Conservation (phyloP, 2,329 filamentous ascomycete genomes). For the Remersonia thermophila region DNA sequence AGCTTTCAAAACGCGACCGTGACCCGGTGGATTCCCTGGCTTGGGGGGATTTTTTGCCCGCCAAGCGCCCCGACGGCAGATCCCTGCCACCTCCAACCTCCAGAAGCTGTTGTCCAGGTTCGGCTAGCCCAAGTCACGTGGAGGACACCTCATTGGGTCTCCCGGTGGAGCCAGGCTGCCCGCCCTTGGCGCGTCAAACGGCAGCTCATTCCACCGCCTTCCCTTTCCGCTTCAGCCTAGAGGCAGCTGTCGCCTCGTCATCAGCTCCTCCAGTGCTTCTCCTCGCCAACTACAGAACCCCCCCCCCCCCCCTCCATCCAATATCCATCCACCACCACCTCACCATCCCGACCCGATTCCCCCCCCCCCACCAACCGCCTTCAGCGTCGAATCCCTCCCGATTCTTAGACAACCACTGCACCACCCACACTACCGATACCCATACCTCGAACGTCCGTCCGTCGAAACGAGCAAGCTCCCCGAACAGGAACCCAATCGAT, state of each 20-base stretch:
- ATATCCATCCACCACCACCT: slow-evolving; percentile 9
- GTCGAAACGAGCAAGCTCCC: too few relatives aligned
- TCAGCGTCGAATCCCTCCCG: too few relatives aligned
- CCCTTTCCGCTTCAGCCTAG: slow-evolving; percentile 11
- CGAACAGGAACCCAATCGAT: too few relatives aligned
- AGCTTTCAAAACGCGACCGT: too few relatives aligned
- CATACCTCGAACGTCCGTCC: too few relatives aligned
- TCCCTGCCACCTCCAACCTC: slow-evolving; percentile 7
- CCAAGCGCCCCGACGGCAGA: slow-evolving; percentile 4
- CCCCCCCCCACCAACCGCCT: too few relatives aligned
- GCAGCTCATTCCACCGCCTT: slow-evolving; percentile 4
- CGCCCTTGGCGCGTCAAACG: slow-evolving; percentile 13
- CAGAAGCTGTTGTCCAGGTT: slow-evolving; percentile 1
- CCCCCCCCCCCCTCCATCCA: slow-evolving; percentile 4
- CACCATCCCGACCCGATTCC: too few relatives aligned
- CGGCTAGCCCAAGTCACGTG: slow-evolving; percentile 14
- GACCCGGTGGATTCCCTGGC: slow-evolving; percentile 12
- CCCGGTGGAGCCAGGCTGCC: slow-evolving; percentile 13
- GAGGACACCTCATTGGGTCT: slow-evolving; percentile 7
- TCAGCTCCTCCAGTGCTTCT: slow-evolving; percentile 26
- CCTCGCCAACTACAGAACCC: too few relatives aligned
- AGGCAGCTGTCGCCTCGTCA: slow-evolving; percentile 46
- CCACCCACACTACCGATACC: too few relatives aligned
- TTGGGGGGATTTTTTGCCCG: slow-evolving; percentile 14
- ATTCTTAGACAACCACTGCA: too few relatives aligned